phyloP scores from a whole-genome alignment of 148 eudicot genomes.

The Polygonum aviculare region DNA sequence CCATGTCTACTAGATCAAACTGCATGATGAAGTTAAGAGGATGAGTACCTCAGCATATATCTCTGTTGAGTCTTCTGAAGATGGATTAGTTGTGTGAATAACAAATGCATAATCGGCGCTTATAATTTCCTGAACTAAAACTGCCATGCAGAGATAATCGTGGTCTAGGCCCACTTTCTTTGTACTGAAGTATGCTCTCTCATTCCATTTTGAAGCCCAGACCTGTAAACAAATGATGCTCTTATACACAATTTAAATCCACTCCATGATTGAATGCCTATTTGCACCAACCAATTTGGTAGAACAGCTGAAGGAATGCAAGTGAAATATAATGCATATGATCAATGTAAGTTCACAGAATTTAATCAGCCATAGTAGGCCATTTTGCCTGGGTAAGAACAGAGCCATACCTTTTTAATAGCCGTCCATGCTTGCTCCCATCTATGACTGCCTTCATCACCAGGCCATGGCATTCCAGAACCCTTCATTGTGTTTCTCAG shows the following conservation, averaged over 20 bases:
- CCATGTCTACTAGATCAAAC: not conserved
- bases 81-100: constrained; percentile 97
- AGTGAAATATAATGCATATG: not conserved
- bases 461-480: constrained; percentile 99
- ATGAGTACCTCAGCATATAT: constrained; percentile 80
- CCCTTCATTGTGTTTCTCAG: constrained; percentile 65
- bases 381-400: constrained; percentile 2
- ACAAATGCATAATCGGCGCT: constrained; percentile 98
- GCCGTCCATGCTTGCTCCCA: constrained; percentile 98
- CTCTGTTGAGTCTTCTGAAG: constrained; percentile 92
- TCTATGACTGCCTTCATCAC: constrained; percentile 80
- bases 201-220: constrained; percentile 99
- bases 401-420: constrained; percentile 60
- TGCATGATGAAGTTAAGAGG: not conserved
- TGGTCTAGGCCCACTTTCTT: constrained; percentile 86
- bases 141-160: constrained; percentile 94
- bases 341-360: not conserved
- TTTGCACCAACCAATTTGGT: not conserved
- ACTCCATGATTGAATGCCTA: not conserved
- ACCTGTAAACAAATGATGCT: constrained; percentile 32
- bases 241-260: not conserved
- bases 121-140: constrained; percentile 92
- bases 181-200: constrained; percentile 93
- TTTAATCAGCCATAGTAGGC: not conserved
- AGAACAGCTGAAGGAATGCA: not conserved